A percentile compares a stretch with the other conserved stretches of the same genome.
phyloP scores from a whole-genome alignment of 208 protist species.

The Acanthamoeba royreba region DNA sequence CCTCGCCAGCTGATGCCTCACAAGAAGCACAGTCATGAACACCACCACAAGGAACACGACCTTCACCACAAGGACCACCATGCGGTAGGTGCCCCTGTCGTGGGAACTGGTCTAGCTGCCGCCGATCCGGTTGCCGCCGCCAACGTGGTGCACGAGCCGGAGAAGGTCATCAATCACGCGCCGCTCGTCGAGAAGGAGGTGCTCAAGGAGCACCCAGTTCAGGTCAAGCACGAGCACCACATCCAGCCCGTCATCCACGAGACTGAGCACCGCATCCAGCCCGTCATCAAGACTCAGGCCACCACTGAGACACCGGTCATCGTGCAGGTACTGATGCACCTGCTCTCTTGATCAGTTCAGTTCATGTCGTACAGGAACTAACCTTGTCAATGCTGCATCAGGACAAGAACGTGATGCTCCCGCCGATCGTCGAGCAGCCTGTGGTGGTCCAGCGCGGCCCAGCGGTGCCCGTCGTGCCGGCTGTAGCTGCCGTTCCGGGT shows the following conservation, averaged over 20 bases:
- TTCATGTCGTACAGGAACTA: neutral
- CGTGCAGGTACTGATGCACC: neutral
- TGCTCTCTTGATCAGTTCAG: neutral
- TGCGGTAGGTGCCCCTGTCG: too few relatives aligned
- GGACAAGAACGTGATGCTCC: neutral
- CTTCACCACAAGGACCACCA: too few relatives aligned
- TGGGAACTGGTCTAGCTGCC: too few relatives aligned
- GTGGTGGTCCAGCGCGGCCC: neutral
- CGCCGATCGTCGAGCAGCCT: too few relatives aligned
- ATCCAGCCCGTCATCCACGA: neutral
- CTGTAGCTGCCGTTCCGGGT: neutral
- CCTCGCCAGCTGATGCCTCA: too few relatives aligned
- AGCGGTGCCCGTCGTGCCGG: neutral
- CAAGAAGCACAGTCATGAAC: too few relatives aligned
- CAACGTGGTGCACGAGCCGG: neutral
- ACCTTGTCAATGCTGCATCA: too few relatives aligned
- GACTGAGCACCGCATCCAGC: slow-evolving; percentile 1
- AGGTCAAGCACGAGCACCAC: neutral
- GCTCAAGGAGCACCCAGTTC: neutral
- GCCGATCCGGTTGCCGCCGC: too few relatives aligned
- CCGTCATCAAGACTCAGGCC: neutral
- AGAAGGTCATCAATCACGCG: neutral
- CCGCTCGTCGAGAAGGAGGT: neutral
- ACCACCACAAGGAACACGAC: too few relatives aligned
- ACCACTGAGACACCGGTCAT: neutral